These are phyloP conservation scores for Pestalotiopsis sp. DNA, from an alignment of 2,329 filamentous ascomycete species.

Conservation along the genomic window DNA sequence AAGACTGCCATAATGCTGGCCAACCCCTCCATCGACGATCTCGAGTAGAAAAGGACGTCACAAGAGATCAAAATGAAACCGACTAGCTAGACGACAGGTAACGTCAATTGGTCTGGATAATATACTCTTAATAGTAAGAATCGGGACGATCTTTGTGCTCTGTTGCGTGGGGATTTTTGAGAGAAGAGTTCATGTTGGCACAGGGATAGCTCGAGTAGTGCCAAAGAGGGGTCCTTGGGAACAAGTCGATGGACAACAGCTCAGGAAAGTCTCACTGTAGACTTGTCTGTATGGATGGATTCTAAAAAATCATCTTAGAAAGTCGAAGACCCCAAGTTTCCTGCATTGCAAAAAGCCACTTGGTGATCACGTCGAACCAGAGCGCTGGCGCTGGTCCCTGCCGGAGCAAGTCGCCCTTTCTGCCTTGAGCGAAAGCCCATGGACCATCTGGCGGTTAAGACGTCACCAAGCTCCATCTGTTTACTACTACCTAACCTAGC, in stretches of 20 bases:
- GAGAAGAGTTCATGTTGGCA: background rate
- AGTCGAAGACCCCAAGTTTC: no score
- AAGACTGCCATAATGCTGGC: background rate
- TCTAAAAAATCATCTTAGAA: no score
- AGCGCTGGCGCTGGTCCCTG: background rate
- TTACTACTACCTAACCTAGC: background rate
- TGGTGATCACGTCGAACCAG: no score
- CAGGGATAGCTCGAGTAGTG: conserved; percentile 2
- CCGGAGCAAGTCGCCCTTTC: background rate
- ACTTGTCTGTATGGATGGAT: no score
- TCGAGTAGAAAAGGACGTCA: background rate
- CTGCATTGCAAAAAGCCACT: no score
- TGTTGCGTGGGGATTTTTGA: background rate
- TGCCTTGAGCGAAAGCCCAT: background rate
- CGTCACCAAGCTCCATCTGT: conserved; percentile 12
- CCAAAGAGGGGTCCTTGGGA: background rate
- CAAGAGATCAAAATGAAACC: conserved; percentile 13
- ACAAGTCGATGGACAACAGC: background rate
- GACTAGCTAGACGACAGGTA: conserved; percentile 14
- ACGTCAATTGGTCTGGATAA: conserved; percentile 14
- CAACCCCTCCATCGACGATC: conserved; percentile 10
- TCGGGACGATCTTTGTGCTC: conserved; percentile 12
- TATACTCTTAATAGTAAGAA: conserved; percentile 12
- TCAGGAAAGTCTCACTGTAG: no score
- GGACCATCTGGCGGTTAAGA: conserved; percentile 2